These are phyloP conservation scores for Radiomyces spectabilis DNA, from an alignment of 192 early-diverging fungal genomes.

Conservation along the genomic window DNA sequence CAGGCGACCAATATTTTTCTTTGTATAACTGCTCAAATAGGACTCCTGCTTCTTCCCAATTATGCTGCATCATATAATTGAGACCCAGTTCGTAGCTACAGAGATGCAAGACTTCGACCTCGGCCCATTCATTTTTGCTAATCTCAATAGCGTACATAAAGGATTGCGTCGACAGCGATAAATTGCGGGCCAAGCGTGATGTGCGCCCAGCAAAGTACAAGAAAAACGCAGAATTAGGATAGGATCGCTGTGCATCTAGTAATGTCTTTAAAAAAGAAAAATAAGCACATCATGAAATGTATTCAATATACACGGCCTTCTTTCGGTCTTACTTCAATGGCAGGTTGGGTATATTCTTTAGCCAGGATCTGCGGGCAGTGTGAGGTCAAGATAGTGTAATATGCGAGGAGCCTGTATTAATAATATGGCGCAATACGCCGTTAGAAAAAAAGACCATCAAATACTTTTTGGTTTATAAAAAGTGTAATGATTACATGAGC, in stretches of 20 bases:
- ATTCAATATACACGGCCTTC: no score
- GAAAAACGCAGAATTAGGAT: constrained; percentile 30
- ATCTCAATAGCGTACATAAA: constrained; percentile 24
- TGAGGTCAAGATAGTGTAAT: constrained; percentile 25
- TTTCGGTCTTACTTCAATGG: no score
- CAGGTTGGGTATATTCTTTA: constrained; percentile 20
- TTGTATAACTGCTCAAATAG: constrained; percentile 1
- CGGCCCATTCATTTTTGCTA: constrained; percentile 27
- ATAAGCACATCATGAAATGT: no score
- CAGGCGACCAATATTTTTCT: constrained; percentile 40
- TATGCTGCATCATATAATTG: constrained; percentile 15
- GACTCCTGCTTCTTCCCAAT: constrained; percentile 19
- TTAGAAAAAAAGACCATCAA: background rate
- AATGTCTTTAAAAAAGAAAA: no score
- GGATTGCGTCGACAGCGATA: constrained; percentile 28
- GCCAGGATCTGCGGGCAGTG: constrained; percentile 24
- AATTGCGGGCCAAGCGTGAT: constrained; percentile 22
- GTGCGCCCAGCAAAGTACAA: constrained; percentile 30
- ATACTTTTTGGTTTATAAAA: background rate
- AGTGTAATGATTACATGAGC: constrained; percentile 29
- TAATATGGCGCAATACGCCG: background rate
- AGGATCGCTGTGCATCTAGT: constrained; percentile 24
- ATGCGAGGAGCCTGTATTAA: constrained; percentile 16
- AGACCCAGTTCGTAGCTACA: constrained; percentile 20
- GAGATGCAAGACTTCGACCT: constrained; percentile 10